Evolutionary conservation across 768 basidiomycete genomes (phyloP).

Genomic region (Russula dissimulans): DNA sequence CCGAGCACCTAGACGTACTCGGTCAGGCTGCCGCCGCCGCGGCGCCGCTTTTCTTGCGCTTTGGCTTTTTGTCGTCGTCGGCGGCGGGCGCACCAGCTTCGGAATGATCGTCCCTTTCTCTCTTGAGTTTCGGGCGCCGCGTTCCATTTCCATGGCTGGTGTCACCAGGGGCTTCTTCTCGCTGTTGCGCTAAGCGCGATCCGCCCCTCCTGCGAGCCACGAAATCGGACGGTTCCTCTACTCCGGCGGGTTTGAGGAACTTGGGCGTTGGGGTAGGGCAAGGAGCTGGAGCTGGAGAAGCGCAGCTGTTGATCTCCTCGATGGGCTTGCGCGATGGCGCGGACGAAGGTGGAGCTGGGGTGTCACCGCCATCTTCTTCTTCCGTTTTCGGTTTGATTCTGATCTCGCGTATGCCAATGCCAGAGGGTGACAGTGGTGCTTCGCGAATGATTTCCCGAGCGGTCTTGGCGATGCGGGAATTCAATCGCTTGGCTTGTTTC

Average conservation of each 20-base stretch:
- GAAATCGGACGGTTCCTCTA: constrained; percentile 7
- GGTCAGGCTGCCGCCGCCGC: constrained; percentile 7
- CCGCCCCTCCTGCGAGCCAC: constrained; percentile 3
- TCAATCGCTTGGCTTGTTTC: background rate
- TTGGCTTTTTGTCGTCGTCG: background rate
- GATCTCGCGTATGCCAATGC: background rate
- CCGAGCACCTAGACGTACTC: no score
- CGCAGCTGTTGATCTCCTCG: background rate
- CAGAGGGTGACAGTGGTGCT: background rate
- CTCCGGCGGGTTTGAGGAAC: constrained; percentile 14
- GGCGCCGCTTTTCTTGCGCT: constrained; percentile 15
- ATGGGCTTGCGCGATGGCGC: background rate
- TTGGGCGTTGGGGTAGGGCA: background rate
- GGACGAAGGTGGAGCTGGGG: background rate
- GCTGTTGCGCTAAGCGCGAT: background rate
- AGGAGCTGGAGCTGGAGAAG: background rate
- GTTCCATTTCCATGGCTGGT: background rate
- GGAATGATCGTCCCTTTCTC: constrained; percentile 8
- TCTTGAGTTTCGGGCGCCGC: constrained; percentile 10
- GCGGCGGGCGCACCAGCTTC: background rate
- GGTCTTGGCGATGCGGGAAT: constrained; percentile 6
- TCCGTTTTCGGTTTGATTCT: background rate
- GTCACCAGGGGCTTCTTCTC: no score
- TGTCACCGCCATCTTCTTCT: background rate
- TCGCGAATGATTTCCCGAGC: constrained; percentile 11